A percentile compares a stretch with the other conserved stretches of the same genome.
Evolutionary conservation across 495 filamentous ascomycete genomes (phyloP).

Genomic region (Penicillium angulare): DNA sequence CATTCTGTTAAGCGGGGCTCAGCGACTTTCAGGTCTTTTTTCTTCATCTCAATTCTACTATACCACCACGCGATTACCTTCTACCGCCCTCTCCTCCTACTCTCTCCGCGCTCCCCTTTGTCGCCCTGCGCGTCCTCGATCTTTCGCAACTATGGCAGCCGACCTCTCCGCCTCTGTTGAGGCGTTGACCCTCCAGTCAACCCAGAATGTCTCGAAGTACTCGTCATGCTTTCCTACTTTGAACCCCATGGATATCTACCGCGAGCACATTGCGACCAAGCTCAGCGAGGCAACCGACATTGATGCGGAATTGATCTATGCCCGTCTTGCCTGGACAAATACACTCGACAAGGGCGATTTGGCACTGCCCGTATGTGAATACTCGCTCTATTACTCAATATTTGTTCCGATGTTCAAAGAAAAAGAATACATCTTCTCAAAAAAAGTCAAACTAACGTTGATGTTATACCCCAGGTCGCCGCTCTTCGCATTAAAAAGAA

Average conservation of each 20-base stretch:
- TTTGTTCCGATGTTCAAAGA: neutral
- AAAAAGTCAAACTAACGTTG: neutral
- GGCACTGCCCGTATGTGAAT: slow-evolving; percentile 59
- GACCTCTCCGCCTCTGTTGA: slow-evolving; percentile 37
- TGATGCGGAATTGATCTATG: slow-evolving; percentile 72
- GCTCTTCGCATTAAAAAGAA: slow-evolving; percentile 81
- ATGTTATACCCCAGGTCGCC: slow-evolving; percentile 47
- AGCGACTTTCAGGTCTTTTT: slow-evolving; percentile 38
- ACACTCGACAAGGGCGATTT: slow-evolving; percentile 89
- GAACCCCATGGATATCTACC: slow-evolving; percentile 88
- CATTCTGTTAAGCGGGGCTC: slow-evolving; percentile 43
- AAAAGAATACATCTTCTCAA: too few relatives aligned
- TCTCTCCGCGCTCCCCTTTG: slow-evolving; percentile 4
- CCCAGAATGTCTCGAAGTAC: slow-evolving; percentile 38
- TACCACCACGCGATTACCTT: slow-evolving; percentile 10
- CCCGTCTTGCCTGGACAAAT: slow-evolving; percentile 75
- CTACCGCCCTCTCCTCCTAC: slow-evolving; percentile 6
- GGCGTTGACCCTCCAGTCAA: slow-evolving; percentile 41
- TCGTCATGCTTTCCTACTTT: slow-evolving; percentile 57
- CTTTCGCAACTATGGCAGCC: slow-evolving; percentile 33
- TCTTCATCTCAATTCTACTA: slow-evolving; percentile 5
- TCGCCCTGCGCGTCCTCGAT: slow-evolving; percentile 13
- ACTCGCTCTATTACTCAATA: neutral
- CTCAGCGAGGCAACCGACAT: slow-evolving; percentile 72
- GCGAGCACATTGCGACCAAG: slow-evolving; percentile 73